Conservation (phyloP, 2,329 filamentous ascomycete species). For the Ascochyta pisi region DNA sequence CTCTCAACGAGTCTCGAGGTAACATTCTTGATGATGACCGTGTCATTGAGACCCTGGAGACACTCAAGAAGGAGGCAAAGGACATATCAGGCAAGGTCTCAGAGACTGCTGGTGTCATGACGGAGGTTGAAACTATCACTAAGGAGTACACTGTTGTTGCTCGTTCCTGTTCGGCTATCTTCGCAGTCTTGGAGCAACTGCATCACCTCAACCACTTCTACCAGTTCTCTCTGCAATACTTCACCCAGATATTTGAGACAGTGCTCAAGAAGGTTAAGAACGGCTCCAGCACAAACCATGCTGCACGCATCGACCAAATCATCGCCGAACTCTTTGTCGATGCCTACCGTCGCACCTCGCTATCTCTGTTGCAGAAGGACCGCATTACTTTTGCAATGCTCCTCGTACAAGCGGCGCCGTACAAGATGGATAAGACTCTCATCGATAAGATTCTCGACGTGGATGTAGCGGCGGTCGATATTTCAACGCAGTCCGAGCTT, state of each 20-base stretch:
- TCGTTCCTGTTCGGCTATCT: slow-evolving; percentile 93
- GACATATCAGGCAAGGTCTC: slow-evolving; percentile 96
- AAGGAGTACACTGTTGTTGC: slow-evolving; percentile 93
- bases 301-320: slow-evolving; percentile 84
- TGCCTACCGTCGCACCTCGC: slow-evolving; percentile 90
- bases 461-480: slow-evolving; percentile 75
- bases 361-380: slow-evolving; percentile 91
- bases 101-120: slow-evolving; percentile 97
- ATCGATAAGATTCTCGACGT: slow-evolving; percentile 88
- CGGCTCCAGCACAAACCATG: slow-evolving; percentile 75
- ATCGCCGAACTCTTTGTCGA: slow-evolving; percentile 90
- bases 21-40: slow-evolving; percentile 99
- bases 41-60: slow-evolving; percentile 97
- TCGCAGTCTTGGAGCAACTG: slow-evolving; percentile 93
- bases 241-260: slow-evolving; percentile 94
- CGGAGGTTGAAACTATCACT: slow-evolving; percentile 95
- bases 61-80: slow-evolving; percentile 94
- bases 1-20: slow-evolving; percentile 94
- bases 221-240: slow-evolving; percentile 98
- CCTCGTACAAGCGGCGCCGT: slow-evolving; percentile 93
- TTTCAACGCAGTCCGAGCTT: slow-evolving; percentile 71
- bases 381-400: slow-evolving; percentile 93
- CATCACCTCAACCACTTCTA: slow-evolving; percentile 99
- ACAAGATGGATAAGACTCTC: slow-evolving; percentile 88
- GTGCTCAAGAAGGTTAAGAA: slow-evolving; percentile 83